Evolutionary conservation across 1,139 yeast species (phyloP).

Genomic region (Suhomyces yuchorum): DNA sequence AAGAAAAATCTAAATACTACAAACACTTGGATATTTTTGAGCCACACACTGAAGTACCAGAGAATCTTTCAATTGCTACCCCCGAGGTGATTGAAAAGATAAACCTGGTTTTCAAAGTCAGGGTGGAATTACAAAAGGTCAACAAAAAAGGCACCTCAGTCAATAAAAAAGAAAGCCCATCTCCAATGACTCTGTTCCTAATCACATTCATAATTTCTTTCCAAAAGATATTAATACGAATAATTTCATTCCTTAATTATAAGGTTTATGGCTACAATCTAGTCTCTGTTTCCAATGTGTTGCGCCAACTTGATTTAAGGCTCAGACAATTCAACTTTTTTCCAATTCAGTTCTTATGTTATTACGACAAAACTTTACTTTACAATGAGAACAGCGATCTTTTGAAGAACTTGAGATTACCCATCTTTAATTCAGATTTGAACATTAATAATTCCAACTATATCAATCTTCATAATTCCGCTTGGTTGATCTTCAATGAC

Average conservation of each 20-base stretch:
- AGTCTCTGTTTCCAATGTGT: slow-evolving; percentile 54
- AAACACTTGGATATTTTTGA: slow-evolving; percentile 14
- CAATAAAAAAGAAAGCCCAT: neutral
- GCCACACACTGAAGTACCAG: slow-evolving; percentile 12
- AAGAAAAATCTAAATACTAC: slow-evolving; percentile 9
- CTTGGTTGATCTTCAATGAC: slow-evolving; percentile 89
- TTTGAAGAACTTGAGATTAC: slow-evolving; percentile 33
- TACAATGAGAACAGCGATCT: slow-evolving; percentile 28
- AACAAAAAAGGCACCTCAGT: neutral
- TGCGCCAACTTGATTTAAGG: slow-evolving; percentile 78
- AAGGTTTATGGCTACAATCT: slow-evolving; percentile 24
- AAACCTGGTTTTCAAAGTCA: slow-evolving; percentile 31
- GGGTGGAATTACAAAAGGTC: slow-evolving; percentile 19
- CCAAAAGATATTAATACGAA: slow-evolving; percentile 25
- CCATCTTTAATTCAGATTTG: slow-evolving; percentile 40
- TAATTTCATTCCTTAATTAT: slow-evolving; percentile 31
- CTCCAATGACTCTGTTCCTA: neutral
- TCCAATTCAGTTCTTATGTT: slow-evolving; percentile 76
- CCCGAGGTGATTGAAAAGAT: slow-evolving; percentile 36
- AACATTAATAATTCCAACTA: slow-evolving; percentile 67
- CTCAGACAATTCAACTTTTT: slow-evolving; percentile 75
- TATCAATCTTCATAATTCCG: slow-evolving; percentile 80
- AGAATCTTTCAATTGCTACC: slow-evolving; percentile 26
- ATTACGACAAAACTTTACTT: slow-evolving; percentile 37
- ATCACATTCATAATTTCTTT: slow-evolving; percentile 14